Conservation (phyloP, 129 eudicot species). For the Saussurea involucrata region DNA sequence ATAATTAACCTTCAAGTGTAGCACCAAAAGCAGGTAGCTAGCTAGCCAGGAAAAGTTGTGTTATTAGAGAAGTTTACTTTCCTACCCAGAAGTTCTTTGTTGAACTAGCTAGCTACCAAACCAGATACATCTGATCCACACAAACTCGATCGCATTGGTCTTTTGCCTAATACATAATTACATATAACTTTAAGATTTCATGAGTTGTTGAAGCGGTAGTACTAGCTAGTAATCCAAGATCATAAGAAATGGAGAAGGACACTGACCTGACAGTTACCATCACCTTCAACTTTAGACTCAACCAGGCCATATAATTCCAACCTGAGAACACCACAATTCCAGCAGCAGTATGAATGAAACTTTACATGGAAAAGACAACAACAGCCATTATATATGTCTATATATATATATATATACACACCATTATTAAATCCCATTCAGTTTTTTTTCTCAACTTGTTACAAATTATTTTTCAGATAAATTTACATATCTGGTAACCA, state of each 20-base stretch:
- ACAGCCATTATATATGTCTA: too few relatives aligned
- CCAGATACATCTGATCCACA: too few relatives aligned
- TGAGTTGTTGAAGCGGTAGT: background rate
- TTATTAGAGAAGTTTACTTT: too few relatives aligned
- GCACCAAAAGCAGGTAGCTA: too few relatives aligned
- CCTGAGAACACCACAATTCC: constrained; percentile 30
- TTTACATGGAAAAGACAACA: background rate
- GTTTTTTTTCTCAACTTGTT: background rate
- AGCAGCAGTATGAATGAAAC: background rate
- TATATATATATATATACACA: too few relatives aligned
- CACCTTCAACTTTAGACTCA: constrained; percentile 69
- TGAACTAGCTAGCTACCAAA: too few relatives aligned
- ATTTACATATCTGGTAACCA: background rate
- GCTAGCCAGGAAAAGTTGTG: too few relatives aligned
- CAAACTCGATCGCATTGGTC: too few relatives aligned
- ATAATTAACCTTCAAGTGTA: too few relatives aligned
- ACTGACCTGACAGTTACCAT: constrained; percentile 82
- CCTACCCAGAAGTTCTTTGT: too few relatives aligned
- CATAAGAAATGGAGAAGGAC: background rate
- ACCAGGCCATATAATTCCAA: constrained; percentile 53
- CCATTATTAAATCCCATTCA: background rate
- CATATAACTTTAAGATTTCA: background rate
- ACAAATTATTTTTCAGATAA: background rate
- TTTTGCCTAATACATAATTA: background rate
- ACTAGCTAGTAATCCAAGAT: background rate